Percentiles rank a stretch among this genome's conserved stretches.
Conservation (phyloP, 2,329 filamentous ascomycete species). For the Cordyceps pruinosa region DNA sequence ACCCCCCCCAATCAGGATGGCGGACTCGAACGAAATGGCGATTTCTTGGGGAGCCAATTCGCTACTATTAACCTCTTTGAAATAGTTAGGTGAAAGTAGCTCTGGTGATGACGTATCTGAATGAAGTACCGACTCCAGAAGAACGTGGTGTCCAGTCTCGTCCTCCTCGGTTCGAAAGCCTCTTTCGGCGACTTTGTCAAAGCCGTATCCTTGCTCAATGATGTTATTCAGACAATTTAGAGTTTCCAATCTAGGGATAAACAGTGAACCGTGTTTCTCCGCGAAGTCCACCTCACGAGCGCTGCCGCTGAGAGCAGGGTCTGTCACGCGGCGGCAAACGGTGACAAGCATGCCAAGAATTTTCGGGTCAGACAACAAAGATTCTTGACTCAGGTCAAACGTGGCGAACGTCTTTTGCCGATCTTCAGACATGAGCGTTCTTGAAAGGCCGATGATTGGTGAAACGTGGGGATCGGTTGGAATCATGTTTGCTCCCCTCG, state of each 20-base stretch:
- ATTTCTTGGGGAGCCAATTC: conserved; percentile 28
- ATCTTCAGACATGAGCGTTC: conserved; percentile 45
- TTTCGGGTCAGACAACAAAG: conserved; percentile 15
- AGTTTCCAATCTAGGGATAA: conserved; percentile 39
- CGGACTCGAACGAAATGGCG: conserved; percentile 32
- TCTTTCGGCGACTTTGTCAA: conserved; percentile 10
- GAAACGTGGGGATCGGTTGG: conserved; percentile 29
- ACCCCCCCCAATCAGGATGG: conserved; percentile 24
- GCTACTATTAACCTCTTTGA: neutral
- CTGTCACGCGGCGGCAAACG: conserved; percentile 22
- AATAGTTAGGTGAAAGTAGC: neutral
- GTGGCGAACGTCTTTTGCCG: conserved; percentile 35
- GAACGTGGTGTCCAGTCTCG: neutral
- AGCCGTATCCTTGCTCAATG: conserved; percentile 30
- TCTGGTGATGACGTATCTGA: neutral
- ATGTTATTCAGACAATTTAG: conserved; percentile 34
- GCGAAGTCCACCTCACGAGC: conserved; percentile 38
- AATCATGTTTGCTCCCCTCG: conserved; percentile 33
- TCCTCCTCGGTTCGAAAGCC: conserved; percentile 17
- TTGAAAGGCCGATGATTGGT: conserved; percentile 38
- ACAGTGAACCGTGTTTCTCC: conserved; percentile 30
- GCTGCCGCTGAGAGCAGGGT: conserved; percentile 4
- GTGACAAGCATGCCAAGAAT: conserved; percentile 18
- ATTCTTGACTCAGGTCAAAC: conserved; percentile 31
- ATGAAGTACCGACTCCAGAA: neutral